Base-by-base conservation (phyloP, 768 basidiomycete species). In the Tremella yokohamensis region DNA sequence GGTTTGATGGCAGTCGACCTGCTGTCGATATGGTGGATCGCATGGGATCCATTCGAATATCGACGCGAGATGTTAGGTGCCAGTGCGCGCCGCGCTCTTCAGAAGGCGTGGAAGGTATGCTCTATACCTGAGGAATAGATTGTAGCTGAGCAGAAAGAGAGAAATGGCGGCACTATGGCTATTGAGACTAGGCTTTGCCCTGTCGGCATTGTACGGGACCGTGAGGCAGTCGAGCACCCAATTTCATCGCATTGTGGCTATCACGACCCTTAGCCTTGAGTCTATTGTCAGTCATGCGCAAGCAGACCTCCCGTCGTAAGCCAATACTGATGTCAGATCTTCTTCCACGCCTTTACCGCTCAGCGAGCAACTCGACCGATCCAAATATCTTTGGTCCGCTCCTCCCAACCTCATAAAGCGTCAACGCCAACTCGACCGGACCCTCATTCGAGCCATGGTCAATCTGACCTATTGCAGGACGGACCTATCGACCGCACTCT, bases 21-120 rank as follows among this genome's bases (percentile, higher is more conserved):
- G 0, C 11, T 83, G 15, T 90, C 90, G 18, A 69, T 91, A 15
- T 68, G 86, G 6, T 93, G 90, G 86, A 84, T 84, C 0, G 84
- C 82, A 1, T 94, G 91, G 91, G 85, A 94, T 70, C 90, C 89
- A 12, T 87, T 87, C 18, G 90, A 90, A 74, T 50, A 63, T 76
- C 81, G 20, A 79, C 82, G 57, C 15, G 34, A 40, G 16, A 24
- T 60, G 29, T 55, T 54, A 18, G 54, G 60, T 15, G 40, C 53
- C 24, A 49, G 44, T 26, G 42, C 62, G 3, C 57, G 55, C 45
- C 55, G 68, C 1, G 42, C 39, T 2, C 70, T 72, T 3, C 54
- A 68, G 15, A 49, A 45, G 9, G 56, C 52, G 24, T 77, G 75
- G 72, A 55, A 65, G 8, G 75, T 76, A 6, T 8, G 42, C 15